Evolutionary conservation across 2,329 filamentous ascomycete species (phyloP).

Genomic region (Hansfordia pulvinata): DNA sequence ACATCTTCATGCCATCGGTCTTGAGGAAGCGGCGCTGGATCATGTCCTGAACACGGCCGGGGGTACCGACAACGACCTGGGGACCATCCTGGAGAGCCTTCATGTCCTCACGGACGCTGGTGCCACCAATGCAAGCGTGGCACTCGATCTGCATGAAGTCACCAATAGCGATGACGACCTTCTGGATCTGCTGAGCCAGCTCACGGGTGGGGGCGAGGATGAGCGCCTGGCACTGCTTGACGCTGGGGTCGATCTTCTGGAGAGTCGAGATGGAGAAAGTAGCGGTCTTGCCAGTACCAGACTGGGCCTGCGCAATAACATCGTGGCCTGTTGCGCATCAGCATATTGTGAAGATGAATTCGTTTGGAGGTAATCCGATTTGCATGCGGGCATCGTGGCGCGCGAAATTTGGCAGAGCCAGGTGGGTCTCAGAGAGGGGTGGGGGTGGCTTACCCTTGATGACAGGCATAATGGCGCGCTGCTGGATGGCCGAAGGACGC

Average conservation of each 20-base stretch:
- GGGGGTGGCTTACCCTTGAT: conserved; percentile 99
- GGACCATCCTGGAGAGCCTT: conserved; percentile 92
- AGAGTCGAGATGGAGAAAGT: conserved; percentile 99
- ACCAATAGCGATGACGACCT: conserved; percentile 95
- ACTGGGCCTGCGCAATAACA: conserved; percentile 99
- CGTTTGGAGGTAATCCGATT: too few species aligned
- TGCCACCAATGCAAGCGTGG: conserved; percentile 98
- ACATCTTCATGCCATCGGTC: conserved; percentile 99
- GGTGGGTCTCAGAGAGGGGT: conserved; percentile 10
- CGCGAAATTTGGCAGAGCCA: not conserved
- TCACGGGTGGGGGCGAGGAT: conserved; percentile 97
- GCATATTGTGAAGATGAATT: too few species aligned
- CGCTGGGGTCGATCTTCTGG: conserved; percentile 90
- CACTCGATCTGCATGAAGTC: conserved; percentile 99
- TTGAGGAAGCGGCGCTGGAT: conserved; percentile 95
- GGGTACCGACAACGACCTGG: conserved; percentile 95
- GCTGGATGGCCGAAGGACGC: conserved; percentile 98
- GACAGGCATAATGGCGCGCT: conserved; percentile 99
- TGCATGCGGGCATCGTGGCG: not conserved
- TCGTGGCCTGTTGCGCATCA: conserved; percentile 65
- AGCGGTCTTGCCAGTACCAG: conserved; percentile 98
- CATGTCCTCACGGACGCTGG: conserved; percentile 96
- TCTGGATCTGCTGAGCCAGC: conserved; percentile 98
- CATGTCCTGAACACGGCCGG: conserved; percentile 98
- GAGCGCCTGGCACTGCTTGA: conserved; percentile 96